Conservation (phyloP, 2,329 filamentous ascomycete species). For the Xylaria sp. region DNA sequence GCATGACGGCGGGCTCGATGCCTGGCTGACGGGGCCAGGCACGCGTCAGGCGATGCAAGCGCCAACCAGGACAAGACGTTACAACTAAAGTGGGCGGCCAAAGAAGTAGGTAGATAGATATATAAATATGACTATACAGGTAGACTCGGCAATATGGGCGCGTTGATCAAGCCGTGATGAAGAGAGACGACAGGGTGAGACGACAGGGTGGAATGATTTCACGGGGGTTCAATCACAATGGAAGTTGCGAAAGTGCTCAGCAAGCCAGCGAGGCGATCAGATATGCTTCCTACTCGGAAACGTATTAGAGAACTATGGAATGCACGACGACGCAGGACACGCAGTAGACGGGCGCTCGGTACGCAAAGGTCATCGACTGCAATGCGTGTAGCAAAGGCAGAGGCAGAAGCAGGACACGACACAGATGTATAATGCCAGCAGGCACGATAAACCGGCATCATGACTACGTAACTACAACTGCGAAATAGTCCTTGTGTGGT, state of each 20-base stretch:
- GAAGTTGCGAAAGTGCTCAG: conserved; percentile 20
- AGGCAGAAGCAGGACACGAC: not conserved
- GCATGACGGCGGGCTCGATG: conserved; percentile 40
- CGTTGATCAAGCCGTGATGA: not conserved
- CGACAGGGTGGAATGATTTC: conserved; percentile 21
- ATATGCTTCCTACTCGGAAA: conserved; percentile 29
- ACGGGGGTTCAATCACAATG: conserved; percentile 30
- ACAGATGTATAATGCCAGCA: conserved; percentile 1
- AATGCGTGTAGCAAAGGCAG: conserved; percentile 2
- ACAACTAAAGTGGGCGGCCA: conserved; percentile 9
- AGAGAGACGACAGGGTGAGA: conserved; percentile 10
- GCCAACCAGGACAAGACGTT: conserved; percentile 4
- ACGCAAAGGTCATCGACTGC: conserved; percentile 8
- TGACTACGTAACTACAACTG: conserved; percentile 1
- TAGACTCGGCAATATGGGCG: conserved; percentile 14
- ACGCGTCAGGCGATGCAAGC: conserved; percentile 24
- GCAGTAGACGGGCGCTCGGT: not conserved
- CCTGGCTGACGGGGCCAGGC: conserved; percentile 30
- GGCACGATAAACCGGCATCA: conserved; percentile 7
- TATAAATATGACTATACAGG: not conserved
- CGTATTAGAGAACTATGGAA: conserved; percentile 35
- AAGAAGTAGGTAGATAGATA: not conserved
- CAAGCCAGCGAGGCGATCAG: conserved; percentile 25
- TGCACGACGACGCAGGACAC: conserved; percentile 15
- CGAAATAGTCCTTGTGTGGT: not conserved